These are phyloP conservation scores for Quercus glauca DNA, from an alignment of 306 rosid genomes.

Conservation along the genomic window DNA sequence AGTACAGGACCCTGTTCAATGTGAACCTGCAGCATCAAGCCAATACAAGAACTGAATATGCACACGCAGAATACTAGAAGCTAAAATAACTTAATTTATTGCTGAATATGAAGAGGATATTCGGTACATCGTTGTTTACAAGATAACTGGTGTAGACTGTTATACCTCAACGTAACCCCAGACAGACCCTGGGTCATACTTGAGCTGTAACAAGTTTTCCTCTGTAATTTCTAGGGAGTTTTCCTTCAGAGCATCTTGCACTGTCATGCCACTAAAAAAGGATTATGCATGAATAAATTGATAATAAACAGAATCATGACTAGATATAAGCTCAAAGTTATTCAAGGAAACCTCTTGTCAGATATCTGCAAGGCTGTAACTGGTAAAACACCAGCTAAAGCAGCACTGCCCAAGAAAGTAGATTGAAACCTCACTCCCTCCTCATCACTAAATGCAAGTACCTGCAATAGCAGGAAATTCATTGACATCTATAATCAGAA, in stretches of 20 bases:
- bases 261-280: slow-evolving; percentile 51
- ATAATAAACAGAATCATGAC: not conserved
- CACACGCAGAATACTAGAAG: not conserved
- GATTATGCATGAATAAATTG: slow-evolving; percentile 15
- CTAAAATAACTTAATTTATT: not conserved
- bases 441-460: slow-evolving; percentile 94
- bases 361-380: slow-evolving; percentile 54
- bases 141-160: not conserved
- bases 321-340: slow-evolving; percentile 11
- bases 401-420: slow-evolving; percentile 91
- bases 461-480: slow-evolving; percentile 41
- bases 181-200: slow-evolving; percentile 77
- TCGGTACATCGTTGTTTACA: not conserved
- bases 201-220: slow-evolving; percentile 60
- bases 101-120: not conserved
- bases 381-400: slow-evolving; percentile 80
- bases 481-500: not conserved
- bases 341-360: slow-evolving; percentile 69
- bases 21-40: slow-evolving; percentile 59
- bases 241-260: slow-evolving; percentile 64
- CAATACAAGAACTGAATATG: slow-evolving; percentile 3
- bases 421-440: slow-evolving; percentile 96
- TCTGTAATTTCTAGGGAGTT: slow-evolving; percentile 59
- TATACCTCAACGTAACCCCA: slow-evolving; percentile 95
- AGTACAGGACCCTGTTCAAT: slow-evolving; percentile 99